Evolutionary conservation across 129 eudicot species (phyloP).

Genomic region (Lactuca sativa): DNA sequence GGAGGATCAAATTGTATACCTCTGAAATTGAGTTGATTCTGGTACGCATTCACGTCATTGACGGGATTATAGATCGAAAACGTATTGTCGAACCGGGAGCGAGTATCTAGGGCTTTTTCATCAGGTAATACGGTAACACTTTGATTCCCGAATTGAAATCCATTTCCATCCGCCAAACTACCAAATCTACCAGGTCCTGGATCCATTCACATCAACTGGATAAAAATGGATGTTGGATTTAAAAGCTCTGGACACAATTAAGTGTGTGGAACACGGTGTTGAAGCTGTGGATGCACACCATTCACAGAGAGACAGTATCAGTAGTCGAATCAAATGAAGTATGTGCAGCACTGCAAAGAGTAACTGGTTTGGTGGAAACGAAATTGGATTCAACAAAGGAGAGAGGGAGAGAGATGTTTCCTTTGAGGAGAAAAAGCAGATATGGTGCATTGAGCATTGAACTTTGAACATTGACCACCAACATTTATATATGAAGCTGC

Average conservation of each 20-base stretch:
- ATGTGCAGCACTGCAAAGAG: neutral
- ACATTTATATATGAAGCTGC: neutral
- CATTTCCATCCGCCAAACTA: slow-evolving; percentile 29
- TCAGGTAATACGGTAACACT: slow-evolving; percentile 31
- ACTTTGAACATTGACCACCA: slow-evolving; percentile 5
- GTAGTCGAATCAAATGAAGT: neutral
- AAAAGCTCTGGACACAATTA: neutral
- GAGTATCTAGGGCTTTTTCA: slow-evolving; percentile 16
- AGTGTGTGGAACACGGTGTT: neutral
- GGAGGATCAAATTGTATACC: slow-evolving; percentile 43
- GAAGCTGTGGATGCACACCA: slow-evolving; percentile 6
- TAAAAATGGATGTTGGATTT: neutral
- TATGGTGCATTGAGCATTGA: neutral
- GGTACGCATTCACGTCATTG: slow-evolving; percentile 25
- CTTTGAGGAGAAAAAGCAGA: neutral
- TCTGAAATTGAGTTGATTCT: slow-evolving; percentile 31
- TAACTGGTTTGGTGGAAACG: neutral
- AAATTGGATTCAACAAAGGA: neutral
- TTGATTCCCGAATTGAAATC: slow-evolving; percentile 38
- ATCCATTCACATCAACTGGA: slow-evolving; percentile 43
- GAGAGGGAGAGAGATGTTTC: neutral
- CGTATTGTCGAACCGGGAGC: slow-evolving; percentile 30
- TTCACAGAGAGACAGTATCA: neutral
- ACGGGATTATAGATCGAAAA: slow-evolving; percentile 32
- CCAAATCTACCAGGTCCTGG: slow-evolving; percentile 37